Percentiles rank a stretch among this genome's conserved stretches.
Evolutionary conservation across 352 stramenopile genomes (phyloP).

Genomic region (Phytophthora hybrid): DNA sequence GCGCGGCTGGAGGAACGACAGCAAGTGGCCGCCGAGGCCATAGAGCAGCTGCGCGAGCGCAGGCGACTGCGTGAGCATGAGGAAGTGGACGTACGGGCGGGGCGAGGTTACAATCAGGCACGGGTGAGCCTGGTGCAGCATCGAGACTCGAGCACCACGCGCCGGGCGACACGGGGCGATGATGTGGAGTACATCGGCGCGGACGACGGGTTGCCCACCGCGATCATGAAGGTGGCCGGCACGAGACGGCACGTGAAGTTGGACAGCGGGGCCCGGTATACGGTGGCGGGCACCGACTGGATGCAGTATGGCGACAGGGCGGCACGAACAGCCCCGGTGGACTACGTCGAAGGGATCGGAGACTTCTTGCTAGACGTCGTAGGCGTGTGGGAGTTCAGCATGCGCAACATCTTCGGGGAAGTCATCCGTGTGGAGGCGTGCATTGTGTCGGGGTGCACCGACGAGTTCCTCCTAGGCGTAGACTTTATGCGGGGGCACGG

Average conservation of each 20-base stretch:
- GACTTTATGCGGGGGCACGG: background rate
- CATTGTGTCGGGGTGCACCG: background rate
- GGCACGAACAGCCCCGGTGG: background rate
- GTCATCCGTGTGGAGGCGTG: background rate
- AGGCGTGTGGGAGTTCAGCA: conserved; percentile 3
- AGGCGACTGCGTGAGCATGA: background rate
- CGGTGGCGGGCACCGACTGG: conserved; percentile 3
- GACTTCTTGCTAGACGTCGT: conserved; percentile 10
- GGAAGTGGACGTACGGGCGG: background rate
- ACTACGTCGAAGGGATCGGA: conserved; percentile 13
- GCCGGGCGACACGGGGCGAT: background rate
- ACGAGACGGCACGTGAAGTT: conserved; percentile 1
- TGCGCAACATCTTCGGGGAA: background rate
- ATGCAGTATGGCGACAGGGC: background rate
- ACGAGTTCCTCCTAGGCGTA: background rate
- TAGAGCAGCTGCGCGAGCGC: background rate
- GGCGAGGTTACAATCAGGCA: background rate
- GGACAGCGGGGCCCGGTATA: conserved; percentile 8
- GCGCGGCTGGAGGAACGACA: background rate
- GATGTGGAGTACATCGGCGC: background rate
- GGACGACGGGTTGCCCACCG: conserved; percentile 4
- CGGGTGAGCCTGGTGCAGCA: background rate
- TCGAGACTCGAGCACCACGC: background rate
- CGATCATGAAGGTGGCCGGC: background rate
- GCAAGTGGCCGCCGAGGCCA: background rate